Conservation (phyloP, 352 stramenopile species). For the Globisporangium cylindrosporum region DNA sequence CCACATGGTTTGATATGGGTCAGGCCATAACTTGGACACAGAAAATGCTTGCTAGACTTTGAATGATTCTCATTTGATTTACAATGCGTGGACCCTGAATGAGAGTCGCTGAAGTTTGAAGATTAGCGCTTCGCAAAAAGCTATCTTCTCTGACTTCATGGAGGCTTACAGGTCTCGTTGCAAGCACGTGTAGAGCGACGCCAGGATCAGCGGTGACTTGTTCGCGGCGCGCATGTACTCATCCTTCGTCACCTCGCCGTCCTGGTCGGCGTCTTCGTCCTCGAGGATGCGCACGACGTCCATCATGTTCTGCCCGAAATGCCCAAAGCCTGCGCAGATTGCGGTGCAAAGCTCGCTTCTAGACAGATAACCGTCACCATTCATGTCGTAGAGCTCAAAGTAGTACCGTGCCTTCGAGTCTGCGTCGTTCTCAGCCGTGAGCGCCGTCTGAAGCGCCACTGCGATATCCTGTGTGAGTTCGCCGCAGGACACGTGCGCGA, state of each 20-base stretch:
- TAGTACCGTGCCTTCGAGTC: slow-evolving; percentile 38
- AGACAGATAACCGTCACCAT: slow-evolving; percentile 29
- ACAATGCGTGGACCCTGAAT: no score
- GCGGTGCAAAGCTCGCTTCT: slow-evolving; percentile 31
- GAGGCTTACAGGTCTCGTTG: slow-evolving; percentile 9
- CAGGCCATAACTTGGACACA: neutral
- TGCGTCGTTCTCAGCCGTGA: slow-evolving; percentile 21
- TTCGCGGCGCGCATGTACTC: slow-evolving; percentile 34
- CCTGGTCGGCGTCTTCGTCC: slow-evolving; percentile 35
- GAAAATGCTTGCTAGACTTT: neutral
- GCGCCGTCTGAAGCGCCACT: slow-evolving; percentile 25
- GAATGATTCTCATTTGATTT: no score
- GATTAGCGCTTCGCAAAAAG: no score
- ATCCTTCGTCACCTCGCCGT: slow-evolving; percentile 36
- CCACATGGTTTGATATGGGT: neutral
- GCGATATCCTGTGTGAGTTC: slow-evolving; percentile 33
- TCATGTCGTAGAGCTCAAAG: slow-evolving; percentile 37
- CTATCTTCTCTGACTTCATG: no score
- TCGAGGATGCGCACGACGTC: slow-evolving; percentile 38
- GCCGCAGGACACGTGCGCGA: slow-evolving; percentile 19
- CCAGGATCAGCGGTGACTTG: slow-evolving; percentile 33
- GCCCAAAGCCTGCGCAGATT: slow-evolving; percentile 36
- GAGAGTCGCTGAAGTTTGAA: no score
- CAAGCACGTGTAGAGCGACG: slow-evolving; percentile 42
- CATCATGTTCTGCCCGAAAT: slow-evolving; percentile 36